Conservation (phyloP, 1,284 basidiomycete species). For the Tylopilus sp. region DNA sequence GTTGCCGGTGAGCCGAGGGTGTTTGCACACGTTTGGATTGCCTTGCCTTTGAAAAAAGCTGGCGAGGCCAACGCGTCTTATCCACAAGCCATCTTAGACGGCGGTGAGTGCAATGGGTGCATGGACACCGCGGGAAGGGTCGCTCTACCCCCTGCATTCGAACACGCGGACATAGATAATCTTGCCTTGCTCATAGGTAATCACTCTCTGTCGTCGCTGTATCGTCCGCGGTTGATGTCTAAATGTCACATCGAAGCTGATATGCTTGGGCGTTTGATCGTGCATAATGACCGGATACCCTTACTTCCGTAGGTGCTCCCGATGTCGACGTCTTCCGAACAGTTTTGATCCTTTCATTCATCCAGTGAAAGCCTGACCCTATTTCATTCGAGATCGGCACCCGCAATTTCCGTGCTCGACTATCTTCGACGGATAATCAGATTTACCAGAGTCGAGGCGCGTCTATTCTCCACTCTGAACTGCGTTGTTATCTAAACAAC, state of each 20-base stretch:
- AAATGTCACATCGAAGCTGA: slow-evolving; percentile 55
- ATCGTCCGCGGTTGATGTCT: slow-evolving; percentile 18
- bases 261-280: slow-evolving; percentile 89
- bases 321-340: slow-evolving; percentile 10
- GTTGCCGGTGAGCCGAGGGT: slow-evolving; percentile 21
- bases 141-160: slow-evolving; percentile 69
- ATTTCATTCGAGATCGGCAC: slow-evolving; percentile 89
- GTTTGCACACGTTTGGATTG: slow-evolving; percentile 24
- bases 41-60: not conserved
- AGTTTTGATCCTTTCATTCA: slow-evolving; percentile 25
- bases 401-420: slow-evolving; percentile 80
- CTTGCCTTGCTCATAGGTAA: slow-evolving; percentile 84
- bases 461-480: slow-evolving; percentile 14
- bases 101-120: slow-evolving; percentile 63
- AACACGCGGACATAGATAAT: slow-evolving; percentile 75
- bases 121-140: slow-evolving; percentile 70
- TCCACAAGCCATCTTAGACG: slow-evolving; percentile 22
- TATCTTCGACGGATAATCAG: slow-evolving; percentile 88
- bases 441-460: slow-evolving; percentile 90
- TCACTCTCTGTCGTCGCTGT: slow-evolving; percentile 11
- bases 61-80: not conserved
- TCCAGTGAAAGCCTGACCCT: slow-evolving; percentile 79
- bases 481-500: slow-evolving; percentile 1
- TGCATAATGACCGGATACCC: slow-evolving; percentile 91
- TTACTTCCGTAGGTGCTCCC: slow-evolving; percentile 63